Conservation (phyloP, 2,329 filamentous ascomycete genomes). For the Phialophora expanda region DNA sequence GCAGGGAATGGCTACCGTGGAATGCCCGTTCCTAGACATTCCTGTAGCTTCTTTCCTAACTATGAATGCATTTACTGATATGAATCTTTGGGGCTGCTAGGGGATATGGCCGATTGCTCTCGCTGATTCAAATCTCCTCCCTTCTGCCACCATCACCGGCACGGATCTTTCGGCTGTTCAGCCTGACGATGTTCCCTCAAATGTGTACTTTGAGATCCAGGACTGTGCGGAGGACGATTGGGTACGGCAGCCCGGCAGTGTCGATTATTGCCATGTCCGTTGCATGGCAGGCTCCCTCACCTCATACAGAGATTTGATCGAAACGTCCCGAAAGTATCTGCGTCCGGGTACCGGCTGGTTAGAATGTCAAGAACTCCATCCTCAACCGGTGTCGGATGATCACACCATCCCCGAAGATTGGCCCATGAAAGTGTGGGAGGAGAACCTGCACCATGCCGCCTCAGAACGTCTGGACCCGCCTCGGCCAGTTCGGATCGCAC, state of each 20-base stretch:
- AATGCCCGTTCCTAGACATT: background rate
- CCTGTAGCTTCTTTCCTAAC: background rate
- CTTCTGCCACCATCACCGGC: conserved; percentile 63
- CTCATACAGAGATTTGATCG: conserved; percentile 62
- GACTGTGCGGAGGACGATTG: conserved; percentile 67
- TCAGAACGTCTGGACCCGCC: conserved; percentile 51
- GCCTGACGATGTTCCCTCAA: conserved; percentile 68
- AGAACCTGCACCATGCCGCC: conserved; percentile 50
- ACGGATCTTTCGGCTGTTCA: conserved; percentile 73
- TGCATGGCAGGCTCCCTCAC: conserved; percentile 63
- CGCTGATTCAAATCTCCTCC: conserved; percentile 59
- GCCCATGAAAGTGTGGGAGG: conserved; percentile 57
- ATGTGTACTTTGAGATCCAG: conserved; percentile 76
- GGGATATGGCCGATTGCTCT: conserved; percentile 62
- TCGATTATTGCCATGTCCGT: conserved; percentile 66
- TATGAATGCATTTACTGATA: background rate
- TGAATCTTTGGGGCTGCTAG: background rate
- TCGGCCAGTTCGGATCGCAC: conserved; percentile 58
- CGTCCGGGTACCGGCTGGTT: conserved; percentile 60
- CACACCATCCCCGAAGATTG: conserved; percentile 57
- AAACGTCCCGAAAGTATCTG: conserved; percentile 57
- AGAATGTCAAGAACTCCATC: conserved; percentile 53
- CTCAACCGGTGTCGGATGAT: conserved; percentile 59
- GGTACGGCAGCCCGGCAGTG: conserved; percentile 57
- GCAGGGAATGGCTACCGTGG: background rate